phyloP scores from a whole-genome alignment of 2,329 filamentous ascomycete genomes.

The Bisporella sp. region DNA sequence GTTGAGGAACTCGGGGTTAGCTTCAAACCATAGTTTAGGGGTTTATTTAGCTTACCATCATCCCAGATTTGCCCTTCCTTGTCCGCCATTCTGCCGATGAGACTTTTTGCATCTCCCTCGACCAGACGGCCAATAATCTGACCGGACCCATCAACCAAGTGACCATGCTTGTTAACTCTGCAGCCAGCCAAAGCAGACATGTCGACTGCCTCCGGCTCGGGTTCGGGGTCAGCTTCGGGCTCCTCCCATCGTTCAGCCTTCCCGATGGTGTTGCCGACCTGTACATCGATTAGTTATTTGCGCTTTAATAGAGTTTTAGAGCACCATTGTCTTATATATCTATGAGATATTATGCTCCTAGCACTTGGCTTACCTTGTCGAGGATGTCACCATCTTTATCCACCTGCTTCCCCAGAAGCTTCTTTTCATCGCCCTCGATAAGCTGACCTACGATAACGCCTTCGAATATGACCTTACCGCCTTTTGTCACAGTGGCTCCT shows the following conservation, averaged over 20 bases:
- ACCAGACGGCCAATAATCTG: constrained; percentile 53
- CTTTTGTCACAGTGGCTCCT: constrained; percentile 55
- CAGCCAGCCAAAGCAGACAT: constrained; percentile 61
- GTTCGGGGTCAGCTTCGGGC: constrained; percentile 27
- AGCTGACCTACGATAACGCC: constrained; percentile 57
- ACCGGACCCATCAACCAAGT: constrained; percentile 43
- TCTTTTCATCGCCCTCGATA: constrained; percentile 57
- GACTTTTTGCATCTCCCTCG: constrained; percentile 57
- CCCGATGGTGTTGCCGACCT: constrained; percentile 48
- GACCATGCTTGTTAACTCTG: constrained; percentile 52
- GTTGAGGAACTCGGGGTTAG: too few species aligned
- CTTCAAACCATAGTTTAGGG: too few species aligned
- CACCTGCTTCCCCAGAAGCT: constrained; percentile 61
- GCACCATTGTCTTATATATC: too few species aligned
- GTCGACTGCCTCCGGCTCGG: constrained; percentile 42
- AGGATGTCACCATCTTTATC: constrained; percentile 64
- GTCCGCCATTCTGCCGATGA: constrained; percentile 58
- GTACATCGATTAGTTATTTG: too few species aligned
- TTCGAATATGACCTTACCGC: constrained; percentile 52
- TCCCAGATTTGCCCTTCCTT: constrained; percentile 66
- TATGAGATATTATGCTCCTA: neutral
- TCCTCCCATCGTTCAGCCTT: constrained; percentile 62
- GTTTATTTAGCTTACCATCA: constrained; percentile 33
- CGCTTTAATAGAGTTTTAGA: too few species aligned
- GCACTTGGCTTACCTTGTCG: constrained; percentile 48